These are phyloP conservation scores for Pezicula neosporulosa DNA, from an alignment of 2,329 filamentous ascomycete species.

Conservation along the genomic window DNA sequence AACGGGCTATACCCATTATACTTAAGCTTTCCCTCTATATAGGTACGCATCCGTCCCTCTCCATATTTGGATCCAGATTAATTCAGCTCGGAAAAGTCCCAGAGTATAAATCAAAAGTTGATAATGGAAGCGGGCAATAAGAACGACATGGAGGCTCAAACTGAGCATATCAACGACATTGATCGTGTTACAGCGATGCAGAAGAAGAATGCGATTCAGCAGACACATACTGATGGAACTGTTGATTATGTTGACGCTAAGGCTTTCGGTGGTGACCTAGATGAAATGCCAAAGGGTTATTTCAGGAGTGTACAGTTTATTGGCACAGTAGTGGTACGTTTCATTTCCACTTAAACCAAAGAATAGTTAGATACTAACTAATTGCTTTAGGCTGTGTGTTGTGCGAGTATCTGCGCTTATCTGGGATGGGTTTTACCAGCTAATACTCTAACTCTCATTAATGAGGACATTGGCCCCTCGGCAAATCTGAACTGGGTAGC, in stretches of 20 bases:
- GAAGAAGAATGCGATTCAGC: constrained; percentile 4
- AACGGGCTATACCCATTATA: neutral
- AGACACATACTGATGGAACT: constrained; percentile 35
- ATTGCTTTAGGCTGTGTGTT: neutral
- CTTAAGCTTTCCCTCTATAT: too few relatives aligned
- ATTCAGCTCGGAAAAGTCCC: too few relatives aligned
- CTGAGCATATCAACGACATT: neutral
- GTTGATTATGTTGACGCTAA: constrained; percentile 38
- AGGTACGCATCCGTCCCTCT: too few relatives aligned
- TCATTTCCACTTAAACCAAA: neutral
- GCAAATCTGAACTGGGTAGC: constrained; percentile 14
- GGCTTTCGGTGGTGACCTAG: constrained; percentile 38
- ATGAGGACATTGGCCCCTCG: constrained; percentile 11
- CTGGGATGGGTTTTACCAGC: constrained; percentile 7
- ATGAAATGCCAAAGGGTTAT: constrained; percentile 38
- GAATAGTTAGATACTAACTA: neutral
- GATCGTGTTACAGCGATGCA: neutral
- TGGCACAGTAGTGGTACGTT: constrained; percentile 33
- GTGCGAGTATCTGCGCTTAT: constrained; percentile 5
- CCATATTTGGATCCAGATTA: too few relatives aligned
- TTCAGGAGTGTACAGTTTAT: constrained; percentile 37
- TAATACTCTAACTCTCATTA: constrained; percentile 8
- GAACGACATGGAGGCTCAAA: neutral
- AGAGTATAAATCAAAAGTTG: neutral
- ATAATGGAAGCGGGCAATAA: neutral